phyloP scores from a whole-genome alignment of 2,329 filamentous ascomycete species.

The Apiospora marii region DNA sequence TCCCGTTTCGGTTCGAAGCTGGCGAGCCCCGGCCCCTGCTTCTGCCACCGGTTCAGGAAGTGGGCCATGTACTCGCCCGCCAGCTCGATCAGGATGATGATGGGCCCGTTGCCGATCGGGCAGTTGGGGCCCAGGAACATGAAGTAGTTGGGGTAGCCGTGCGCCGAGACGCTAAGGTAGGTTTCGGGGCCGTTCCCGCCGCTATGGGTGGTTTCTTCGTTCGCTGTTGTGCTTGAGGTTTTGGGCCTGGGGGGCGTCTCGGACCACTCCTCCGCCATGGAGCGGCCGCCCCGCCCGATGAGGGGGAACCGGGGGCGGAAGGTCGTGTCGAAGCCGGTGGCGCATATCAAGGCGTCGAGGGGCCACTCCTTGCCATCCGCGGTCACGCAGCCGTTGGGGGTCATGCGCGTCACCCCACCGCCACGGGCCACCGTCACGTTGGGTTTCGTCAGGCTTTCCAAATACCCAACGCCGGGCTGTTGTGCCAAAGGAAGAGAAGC shows the following conservation, averaged over 20 bases:
- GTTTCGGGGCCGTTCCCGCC: not conserved
- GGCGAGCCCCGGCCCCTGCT: conserved; percentile 22
- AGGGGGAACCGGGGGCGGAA: conserved; percentile 48
- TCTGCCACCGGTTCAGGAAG: conserved; percentile 18
- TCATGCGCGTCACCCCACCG: conserved; percentile 33
- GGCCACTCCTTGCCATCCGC: conserved; percentile 37
- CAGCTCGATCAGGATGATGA: conserved; percentile 29
- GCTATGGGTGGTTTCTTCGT: accelerated
- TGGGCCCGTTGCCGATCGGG: conserved; percentile 32
- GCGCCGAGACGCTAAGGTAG: not conserved
- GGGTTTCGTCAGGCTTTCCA: conserved; percentile 39
- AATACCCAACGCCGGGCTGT: conserved; percentile 40
- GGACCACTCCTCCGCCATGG: conserved; percentile 59
- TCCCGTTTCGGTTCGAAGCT: conserved; percentile 29
- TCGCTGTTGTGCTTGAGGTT: conserved; percentile 55
- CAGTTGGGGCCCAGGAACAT: conserved; percentile 53
- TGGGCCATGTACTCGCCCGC: conserved; percentile 28
- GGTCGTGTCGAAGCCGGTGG: conserved; percentile 41
- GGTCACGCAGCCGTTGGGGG: conserved; percentile 37
- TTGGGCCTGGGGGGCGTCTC: conserved; percentile 61
- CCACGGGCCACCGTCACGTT: conserved; percentile 37
- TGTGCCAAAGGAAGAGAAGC: not conserved
- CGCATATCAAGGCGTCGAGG: conserved; percentile 44
- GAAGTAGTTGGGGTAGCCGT: conserved; percentile 55
- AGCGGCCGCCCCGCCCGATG: conserved; percentile 52